Evolutionary conservation across 139 green algal species (phyloP), one percentile per base, ranked within the genome.

Genomic region (Chlamydomonas sp.): DNA sequence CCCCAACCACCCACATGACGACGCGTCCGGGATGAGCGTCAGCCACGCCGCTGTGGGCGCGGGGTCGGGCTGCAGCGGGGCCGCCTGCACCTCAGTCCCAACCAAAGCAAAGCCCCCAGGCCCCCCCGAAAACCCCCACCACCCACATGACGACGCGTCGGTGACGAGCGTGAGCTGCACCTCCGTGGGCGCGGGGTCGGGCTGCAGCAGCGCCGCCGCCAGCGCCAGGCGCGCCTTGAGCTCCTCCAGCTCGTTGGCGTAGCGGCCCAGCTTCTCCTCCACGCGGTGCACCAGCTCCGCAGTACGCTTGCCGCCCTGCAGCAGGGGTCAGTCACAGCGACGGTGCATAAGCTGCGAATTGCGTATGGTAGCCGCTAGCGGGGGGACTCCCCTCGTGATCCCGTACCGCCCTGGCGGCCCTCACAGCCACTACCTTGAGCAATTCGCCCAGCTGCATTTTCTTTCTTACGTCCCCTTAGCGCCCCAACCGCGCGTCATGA

Each of bases 151-250:
- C 5, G 73, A 84, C 4, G 81, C 57, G 31, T 90, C 86, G 0
- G 86, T 90, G 9, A 85, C 82, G n/a, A 90, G 69, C 3, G 80
- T 68, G 0, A 90, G 79, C 86, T 81, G 63, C 69, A 90, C 77
- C 66, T 90, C 86, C 66, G 18, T 71, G 20, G 86, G 86, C 64
- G 75, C 74, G 16, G 80, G 78, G 72, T 90, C 86, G 3, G 86
- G 86, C 72, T 82, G 78, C 63, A 78, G 76, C 72, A 90, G 79
- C 15, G 86, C 86, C 79, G 75, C 58, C 72, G 76, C 72, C 74
- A 90, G 86, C 72, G 59, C 10, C 18, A 89, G 63, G 12, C 31
- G 58, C 10, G 8, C 2, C 60, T 79, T 85, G 77, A 67, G 49
- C 77, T 89, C 85, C 2, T 75, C 77, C 85, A 89, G 69, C 77